Percentiles rank a stretch among this genome's conserved stretches.
These are phyloP conservation scores for Yarrowia divulgata DNA, from an alignment of 805 yeast genomes.

Conservation along the genomic window DNA sequence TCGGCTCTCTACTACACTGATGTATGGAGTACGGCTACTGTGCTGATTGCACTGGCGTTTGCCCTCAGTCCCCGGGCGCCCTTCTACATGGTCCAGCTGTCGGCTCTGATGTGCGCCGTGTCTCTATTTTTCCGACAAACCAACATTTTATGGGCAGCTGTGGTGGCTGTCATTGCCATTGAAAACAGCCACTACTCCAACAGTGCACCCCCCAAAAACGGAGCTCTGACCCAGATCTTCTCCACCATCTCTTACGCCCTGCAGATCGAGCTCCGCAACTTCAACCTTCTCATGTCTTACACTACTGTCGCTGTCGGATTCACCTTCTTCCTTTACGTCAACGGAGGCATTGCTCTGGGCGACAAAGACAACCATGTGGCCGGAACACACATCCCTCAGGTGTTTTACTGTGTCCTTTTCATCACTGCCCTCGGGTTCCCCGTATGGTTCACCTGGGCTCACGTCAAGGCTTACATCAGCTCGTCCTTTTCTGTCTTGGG, in stretches of 20 bases:
- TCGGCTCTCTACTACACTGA: constrained; percentile 88
- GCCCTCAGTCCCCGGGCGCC: constrained; percentile 44
- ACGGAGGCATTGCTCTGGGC: constrained; percentile 89
- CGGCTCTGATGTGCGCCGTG: constrained; percentile 64
- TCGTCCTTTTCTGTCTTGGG: constrained; percentile 38
- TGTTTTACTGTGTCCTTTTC: constrained; percentile 78
- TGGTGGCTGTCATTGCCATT: constrained; percentile 56
- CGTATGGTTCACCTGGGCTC: constrained; percentile 62
- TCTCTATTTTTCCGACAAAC: constrained; percentile 89
- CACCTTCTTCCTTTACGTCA: constrained; percentile 62
- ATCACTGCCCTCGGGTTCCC: constrained; percentile 74
- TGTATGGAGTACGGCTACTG: constrained; percentile 83
- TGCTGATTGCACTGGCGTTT: constrained; percentile 61
- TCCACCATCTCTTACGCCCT: constrained; percentile 43
- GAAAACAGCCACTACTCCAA: constrained; percentile 29
- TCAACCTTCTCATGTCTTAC: constrained; percentile 45
- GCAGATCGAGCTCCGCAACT: constrained; percentile 9
- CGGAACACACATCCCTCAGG: constrained; percentile 76
- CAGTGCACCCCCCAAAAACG: constrained; percentile 23
- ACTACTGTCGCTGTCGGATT: constrained; percentile 61
- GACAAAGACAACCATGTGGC: constrained; percentile 85
- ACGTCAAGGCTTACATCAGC: constrained; percentile 2
- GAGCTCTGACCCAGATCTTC: constrained; percentile 7
- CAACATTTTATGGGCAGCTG: constrained; percentile 83
- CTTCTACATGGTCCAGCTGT: constrained; percentile 48